Base-by-base conservation (phyloP, 2,329 filamentous ascomycete genomes). In the Penicillium glabrum region DNA sequence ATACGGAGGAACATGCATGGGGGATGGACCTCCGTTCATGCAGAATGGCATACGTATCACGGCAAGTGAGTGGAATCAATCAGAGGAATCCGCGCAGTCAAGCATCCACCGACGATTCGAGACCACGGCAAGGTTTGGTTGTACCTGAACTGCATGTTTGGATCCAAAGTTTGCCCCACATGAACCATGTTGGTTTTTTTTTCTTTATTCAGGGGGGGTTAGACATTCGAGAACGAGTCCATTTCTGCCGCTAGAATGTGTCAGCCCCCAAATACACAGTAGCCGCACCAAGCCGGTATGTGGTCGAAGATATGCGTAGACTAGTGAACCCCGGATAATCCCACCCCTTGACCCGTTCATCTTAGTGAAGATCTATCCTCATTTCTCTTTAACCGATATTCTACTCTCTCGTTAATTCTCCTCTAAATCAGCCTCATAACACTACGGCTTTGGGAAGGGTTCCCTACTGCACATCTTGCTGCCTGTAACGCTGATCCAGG, bases 11-110 rank as follows among this genome's bases (percentile, higher is more conserved):
- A 96, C 95, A 71, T 90, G 90, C 66, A 98, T 82, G 73, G 35
- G n/a, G 35, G 35, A 16, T 16, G 8, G 14, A 91, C 93, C 37
- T 93, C 93, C 54, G 91, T 96, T 19, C 35, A 78, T 98, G 93
- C 44, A 98, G 80, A 51, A 39, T 19, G 16, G 72, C 96, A 97
- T n/a, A 37, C 46, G 31, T 35, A 37, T 21, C 10, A 23, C 6
- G 21, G 31, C 16, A 39, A 37, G 5, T 35, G 29, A 23, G 33
- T 39, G 35, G 46, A n/a, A 37, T 49, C 7, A 29, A 31, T 23
- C 21, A 5, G 31, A 49, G 21, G 19, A 48, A 26, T 39, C 21
- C 31, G 37, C 27, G 7, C 29, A 26, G 29, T 33, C 31, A 7
- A 16, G 31, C 31, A 46, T 26, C 35, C 35, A 46, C 9, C 47